Evolutionary conservation across 371 early-diverging fungal species (phyloP), one percentile per base, ranked within the genome.

Genomic region (Cokeromyces recurvatus): DNA sequence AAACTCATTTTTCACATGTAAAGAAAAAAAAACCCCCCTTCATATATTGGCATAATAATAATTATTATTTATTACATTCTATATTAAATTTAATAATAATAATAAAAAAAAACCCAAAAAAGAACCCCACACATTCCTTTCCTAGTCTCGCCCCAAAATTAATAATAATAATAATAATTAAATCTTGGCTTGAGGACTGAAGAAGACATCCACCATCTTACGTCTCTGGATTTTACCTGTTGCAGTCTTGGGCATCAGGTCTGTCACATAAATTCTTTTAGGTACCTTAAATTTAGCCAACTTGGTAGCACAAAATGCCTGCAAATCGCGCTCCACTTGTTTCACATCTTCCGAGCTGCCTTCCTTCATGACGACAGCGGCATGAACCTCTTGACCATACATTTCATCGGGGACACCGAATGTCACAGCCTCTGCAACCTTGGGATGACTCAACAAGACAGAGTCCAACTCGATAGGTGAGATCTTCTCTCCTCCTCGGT

Each of bases 201-300:
- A 74, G 48, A 78, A 77, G 32, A 58, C 66, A 17, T 78, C 71
- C 12, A 59, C 53, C 32, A 83, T 63, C n/a, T 69, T 64, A 32
- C 78, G 71, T 39, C 83, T 72, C 55, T 81, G 82, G 15, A 85
- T 71, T 50, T 85, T 89, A 32, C 87, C 89, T 2, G 86, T 90
- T 23, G 86, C 87, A 0, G 89, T 87, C 53, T 86, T 81, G 10
- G 89, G 91, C 62, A 91, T 70, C 21, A 62, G 43, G 3, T 77
- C 68, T 9, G 85, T 84, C 25, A 93, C 68, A 61, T 82, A 87
- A 25, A 91, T 59, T 40, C 76, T 76, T 55, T 85, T 81, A 32
- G 92, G 92, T 2, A 86, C 74, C 62, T 91, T 92, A 64, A 90
- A 92, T 40, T 71, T 71, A 17, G 90, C 86, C n/a, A 93, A 51